Evolutionary conservation across 345 rosid species (phyloP), one percentile per base, ranked within the genome.

Genomic region (Hibiscus syriacus): DNA sequence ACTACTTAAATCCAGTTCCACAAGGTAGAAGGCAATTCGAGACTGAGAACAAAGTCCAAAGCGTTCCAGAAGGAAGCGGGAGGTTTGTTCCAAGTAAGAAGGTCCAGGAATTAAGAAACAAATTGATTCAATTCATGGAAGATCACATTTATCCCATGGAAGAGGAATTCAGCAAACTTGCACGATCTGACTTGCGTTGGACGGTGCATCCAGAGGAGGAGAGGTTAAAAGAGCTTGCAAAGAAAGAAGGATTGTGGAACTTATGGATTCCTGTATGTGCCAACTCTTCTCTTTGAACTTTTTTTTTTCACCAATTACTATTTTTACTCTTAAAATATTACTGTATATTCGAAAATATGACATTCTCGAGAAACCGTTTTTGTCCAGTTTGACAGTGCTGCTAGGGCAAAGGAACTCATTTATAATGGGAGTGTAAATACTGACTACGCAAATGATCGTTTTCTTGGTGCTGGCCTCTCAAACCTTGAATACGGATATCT

Each of bases 401-500:
- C 84, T 74, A 84, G 92, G 78, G 96, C 92, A 29, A 86, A 75
- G 76, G 85, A 86, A 73, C 80, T 94, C 12, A 71, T 90, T 13
- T 81, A 67, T 77, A 74, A 61, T 39, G 85, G 77, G 27, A 78
- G 77, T 58, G 63, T 69, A 69, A 60, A 65, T 76, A 43, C 73
- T 68, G 14, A 55, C 30, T 70, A 30, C 55, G 71, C 71, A 5
- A 70, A 52, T 65, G 85, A 82, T 80, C 80, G 58, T 23, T 83
- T 89, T 64, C 81, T 94, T 70, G 99, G 99, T 13, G 92, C 83
- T 38, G 97, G 97, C 45, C 96, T 94, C 58, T 86, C 95, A n/a
- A 94, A 94, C 80, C 88, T 86, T 66, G 97, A 94, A 80, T 91
- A 94, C 70, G 99, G 96, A 57, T 85, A 86, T 81, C 93, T 94